Evolutionary conservation across 2,329 filamentous ascomycete species (phyloP).

Genomic region (Hypomyces perniciosus): DNA sequence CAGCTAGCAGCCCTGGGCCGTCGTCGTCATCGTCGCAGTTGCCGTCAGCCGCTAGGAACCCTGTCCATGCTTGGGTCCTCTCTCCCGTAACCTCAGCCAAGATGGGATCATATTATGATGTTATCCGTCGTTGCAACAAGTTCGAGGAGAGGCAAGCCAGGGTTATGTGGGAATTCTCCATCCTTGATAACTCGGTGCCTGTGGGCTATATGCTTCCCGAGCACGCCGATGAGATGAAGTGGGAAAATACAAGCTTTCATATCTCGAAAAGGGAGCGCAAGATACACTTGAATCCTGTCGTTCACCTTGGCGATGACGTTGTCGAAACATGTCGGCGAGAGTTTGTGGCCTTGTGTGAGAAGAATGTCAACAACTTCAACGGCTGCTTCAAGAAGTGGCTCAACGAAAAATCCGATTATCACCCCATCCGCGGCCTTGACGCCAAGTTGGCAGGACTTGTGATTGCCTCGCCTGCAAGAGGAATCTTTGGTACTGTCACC

Average conservation of each 20-base stretch:
- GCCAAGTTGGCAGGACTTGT: slow-evolving; percentile 17
- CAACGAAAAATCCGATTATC: slow-evolving; percentile 16
- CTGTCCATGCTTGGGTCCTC: slow-evolving; percentile 10
- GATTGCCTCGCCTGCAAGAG: slow-evolving; percentile 28
- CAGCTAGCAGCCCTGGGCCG: not conserved
- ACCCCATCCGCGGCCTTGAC: slow-evolving; percentile 24
- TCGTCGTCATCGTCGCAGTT: not conserved
- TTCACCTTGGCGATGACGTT: slow-evolving; percentile 11
- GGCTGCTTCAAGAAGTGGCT: slow-evolving; percentile 24
- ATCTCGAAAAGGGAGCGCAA: slow-evolving; percentile 12
- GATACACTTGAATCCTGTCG: slow-evolving; percentile 18
- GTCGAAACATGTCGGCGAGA: slow-evolving; percentile 16
- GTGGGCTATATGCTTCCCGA: slow-evolving; percentile 22
- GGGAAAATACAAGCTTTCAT: slow-evolving; percentile 17
- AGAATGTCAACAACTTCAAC: slow-evolving; percentile 21
- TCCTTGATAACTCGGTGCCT: slow-evolving; percentile 17
- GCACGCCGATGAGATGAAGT: slow-evolving; percentile 17
- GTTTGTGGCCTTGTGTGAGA: slow-evolving; percentile 21
- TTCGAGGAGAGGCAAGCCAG: slow-evolving; percentile 15
- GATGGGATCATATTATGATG: slow-evolving; percentile 16
- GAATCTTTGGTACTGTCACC: slow-evolving; percentile 31
- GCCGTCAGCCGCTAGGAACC: not conserved
- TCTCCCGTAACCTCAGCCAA: not conserved
- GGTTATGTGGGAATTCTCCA: slow-evolving; percentile 19
- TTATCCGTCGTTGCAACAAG: slow-evolving; percentile 23